These are phyloP conservation scores for Aspergillus funiculosus DNA, from an alignment of 495 filamentous ascomycete genomes.

Conservation along the genomic window DNA sequence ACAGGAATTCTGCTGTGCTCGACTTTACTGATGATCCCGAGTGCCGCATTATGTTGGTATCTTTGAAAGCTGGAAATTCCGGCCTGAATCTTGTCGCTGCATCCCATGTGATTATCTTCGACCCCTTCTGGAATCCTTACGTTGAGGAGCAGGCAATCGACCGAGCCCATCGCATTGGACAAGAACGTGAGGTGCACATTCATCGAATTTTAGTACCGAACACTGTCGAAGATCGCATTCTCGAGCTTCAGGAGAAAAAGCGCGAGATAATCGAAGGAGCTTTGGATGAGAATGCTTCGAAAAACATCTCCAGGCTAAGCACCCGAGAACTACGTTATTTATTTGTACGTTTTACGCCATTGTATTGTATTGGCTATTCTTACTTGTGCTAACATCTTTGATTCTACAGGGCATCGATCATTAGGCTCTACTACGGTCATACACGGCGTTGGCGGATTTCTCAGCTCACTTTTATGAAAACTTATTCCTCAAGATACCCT, in stretches of 20 bases:
- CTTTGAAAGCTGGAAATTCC: conserved; percentile 84
- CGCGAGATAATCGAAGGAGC: conserved; percentile 70
- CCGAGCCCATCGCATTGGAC: conserved; percentile 86
- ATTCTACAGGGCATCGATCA: conserved; percentile 3
- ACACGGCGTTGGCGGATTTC: conserved; percentile 14
- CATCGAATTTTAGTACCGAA: conserved; percentile 71
- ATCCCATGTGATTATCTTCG: conserved; percentile 81
- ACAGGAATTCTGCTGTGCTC: conserved; percentile 65
- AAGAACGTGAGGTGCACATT: conserved; percentile 66
- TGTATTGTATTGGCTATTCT: no score
- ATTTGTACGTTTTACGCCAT: conserved; percentile 59
- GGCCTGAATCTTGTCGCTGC: conserved; percentile 88
- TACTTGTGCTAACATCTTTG: conserved; percentile 15
- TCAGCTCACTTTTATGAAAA: conserved; percentile 1
- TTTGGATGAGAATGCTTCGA: conserved; percentile 70
- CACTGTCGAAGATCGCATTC: conserved; percentile 88
- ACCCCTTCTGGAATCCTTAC: conserved; percentile 96
- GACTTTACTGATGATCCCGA: conserved; percentile 63
- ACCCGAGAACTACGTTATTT: conserved; percentile 62
- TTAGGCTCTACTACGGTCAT: background rate
- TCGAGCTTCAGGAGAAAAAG: conserved; percentile 81
- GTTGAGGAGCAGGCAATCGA: conserved; percentile 94
- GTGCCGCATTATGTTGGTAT: conserved; percentile 77
- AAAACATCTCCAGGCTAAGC: conserved; percentile 57
- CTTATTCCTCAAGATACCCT: conserved; percentile 12